Evolutionary conservation across 2,329 filamentous ascomycete species (phyloP), one percentile per base, ranked within the genome.

Genomic region (Trichoderma sp.): DNA sequence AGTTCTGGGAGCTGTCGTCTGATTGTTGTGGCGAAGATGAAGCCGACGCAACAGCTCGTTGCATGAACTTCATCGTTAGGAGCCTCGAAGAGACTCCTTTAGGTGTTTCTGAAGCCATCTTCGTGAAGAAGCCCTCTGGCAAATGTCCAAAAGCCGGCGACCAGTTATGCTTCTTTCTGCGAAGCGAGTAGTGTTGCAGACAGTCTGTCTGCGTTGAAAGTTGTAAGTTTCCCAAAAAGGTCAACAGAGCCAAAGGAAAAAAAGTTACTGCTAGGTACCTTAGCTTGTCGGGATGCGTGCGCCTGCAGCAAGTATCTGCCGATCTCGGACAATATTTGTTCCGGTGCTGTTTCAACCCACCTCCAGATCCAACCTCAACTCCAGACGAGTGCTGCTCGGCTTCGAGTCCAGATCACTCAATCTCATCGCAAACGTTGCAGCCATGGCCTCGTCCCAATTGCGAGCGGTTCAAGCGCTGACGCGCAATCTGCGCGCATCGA

Each of bases 21-120:
- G 83, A 82, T 76, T 84, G 78, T 74, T 87, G 80, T 73, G 83
- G 84, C 24, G 84, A 80, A 65, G 81, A 84, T 21, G 84, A 80
- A 65, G 81, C 78, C 73, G 91, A 88, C 64, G 91, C 90, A 64
- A 90, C 92, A 74, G 93, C 92, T 77, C 95, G 89, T 85, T 97
- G 95, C 95, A 98, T 98, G 80, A 98, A 98, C 85, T 97, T 97
- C 94, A 97, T 98, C 47, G 93, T 95, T 79, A 97, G 86, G 62
- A 98, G 90, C 76, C 94, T 91, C 72, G 92, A 95, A 74, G 95
- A 97, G 90, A 97, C 94, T 60, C 86, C 87, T 81, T 88, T 88
- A 61, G 89, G 85, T 73, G 85, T 90, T 78, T 85, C 83, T 73
- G 86, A 82, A 76, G 86, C 81, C 81, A 87, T 86, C 62, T 9